These are phyloP conservation scores for Poa annua DNA, from an alignment of 176 grass and related monocot genomes.

Conservation along the genomic window DNA sequence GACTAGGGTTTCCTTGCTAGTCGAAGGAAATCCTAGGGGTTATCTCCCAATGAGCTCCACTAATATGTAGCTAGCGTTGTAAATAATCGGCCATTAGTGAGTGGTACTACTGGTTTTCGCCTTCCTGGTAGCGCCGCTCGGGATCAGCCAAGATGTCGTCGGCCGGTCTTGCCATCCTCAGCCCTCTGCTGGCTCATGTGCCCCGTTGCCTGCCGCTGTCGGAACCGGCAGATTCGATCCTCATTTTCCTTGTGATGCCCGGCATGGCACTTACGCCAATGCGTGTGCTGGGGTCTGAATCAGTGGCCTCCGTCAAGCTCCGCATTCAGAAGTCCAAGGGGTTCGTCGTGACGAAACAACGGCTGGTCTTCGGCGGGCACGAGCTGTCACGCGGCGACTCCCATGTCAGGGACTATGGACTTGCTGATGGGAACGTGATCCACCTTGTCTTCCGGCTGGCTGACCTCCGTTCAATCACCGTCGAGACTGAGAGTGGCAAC, in stretches of 20 bases:
- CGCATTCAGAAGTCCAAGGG: conserved; percentile 50
- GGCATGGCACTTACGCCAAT: conserved; percentile 35
- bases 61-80: not conserved
- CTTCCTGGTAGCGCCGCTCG: not conserved
- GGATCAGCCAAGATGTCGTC: conserved; percentile 37
- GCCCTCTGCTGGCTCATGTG: conserved; percentile 34
- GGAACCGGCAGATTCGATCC: conserved; percentile 40
- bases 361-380: conserved; percentile 43
- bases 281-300: conserved; percentile 46
- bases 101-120: not conserved
- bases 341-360: conserved; percentile 47
- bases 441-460: conserved; percentile 47
- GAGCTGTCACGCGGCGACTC: conserved; percentile 43
- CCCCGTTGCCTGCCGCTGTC: not conserved
- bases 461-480: conserved; percentile 39
- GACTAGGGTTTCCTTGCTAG: not conserved
- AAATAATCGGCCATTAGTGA: not conserved
- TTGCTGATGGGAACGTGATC: conserved; percentile 54
- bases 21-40: conserved; percentile 11
- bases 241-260: conserved; percentile 48
- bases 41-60: conserved; percentile 20
- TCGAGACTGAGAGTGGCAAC: conserved; percentile 48
- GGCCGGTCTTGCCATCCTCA: conserved; percentile 24
- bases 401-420: conserved; percentile 50
- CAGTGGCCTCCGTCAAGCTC: conserved; percentile 62